These are phyloP conservation scores for Cystobasidium sp. DNA, from an alignment of 1,284 basidiomycete genomes.

Conservation along the genomic window DNA sequence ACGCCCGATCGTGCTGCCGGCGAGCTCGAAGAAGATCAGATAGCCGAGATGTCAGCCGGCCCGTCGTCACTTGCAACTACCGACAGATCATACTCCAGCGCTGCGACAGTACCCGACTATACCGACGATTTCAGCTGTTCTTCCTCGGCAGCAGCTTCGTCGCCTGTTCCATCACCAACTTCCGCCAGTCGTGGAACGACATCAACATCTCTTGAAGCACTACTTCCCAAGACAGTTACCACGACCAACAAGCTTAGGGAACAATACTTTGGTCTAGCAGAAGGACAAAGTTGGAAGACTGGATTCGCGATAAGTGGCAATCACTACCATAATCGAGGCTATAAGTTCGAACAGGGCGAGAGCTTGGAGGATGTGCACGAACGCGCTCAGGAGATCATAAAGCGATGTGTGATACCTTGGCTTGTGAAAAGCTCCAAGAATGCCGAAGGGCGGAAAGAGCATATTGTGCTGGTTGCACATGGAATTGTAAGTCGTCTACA, in stretches of 20 bases:
- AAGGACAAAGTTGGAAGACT: constrained; percentile 57
- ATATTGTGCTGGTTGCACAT: constrained; percentile 77
- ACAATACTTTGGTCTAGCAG: constrained; percentile 70
- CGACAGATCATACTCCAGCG: constrained; percentile 9
- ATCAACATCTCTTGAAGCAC: neutral
- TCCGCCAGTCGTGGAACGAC: neutral
- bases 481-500: constrained; percentile 60
- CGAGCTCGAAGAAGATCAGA: constrained; percentile 10
- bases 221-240: constrained; percentile 56
- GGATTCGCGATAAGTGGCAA: constrained; percentile 47
- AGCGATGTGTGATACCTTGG: constrained; percentile 65
- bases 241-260: constrained; percentile 59
- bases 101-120: constrained; percentile 14
- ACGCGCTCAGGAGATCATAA: constrained; percentile 67
- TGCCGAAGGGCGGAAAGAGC: constrained; percentile 55
- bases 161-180: constrained; percentile 31
- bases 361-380: constrained; percentile 69
- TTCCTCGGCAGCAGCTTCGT: constrained; percentile 40
- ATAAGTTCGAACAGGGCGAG: constrained; percentile 74
- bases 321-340: constrained; percentile 59
- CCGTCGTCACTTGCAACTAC: constrained; percentile 28
- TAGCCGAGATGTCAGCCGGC: constrained; percentile 29
- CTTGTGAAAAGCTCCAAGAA: constrained; percentile 34
- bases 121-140: constrained; percentile 39
- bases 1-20: constrained; percentile 15